Evolutionary conservation across 2,329 filamentous ascomycete species (phyloP).

Genomic region (Fusarium decemcellulare): DNA sequence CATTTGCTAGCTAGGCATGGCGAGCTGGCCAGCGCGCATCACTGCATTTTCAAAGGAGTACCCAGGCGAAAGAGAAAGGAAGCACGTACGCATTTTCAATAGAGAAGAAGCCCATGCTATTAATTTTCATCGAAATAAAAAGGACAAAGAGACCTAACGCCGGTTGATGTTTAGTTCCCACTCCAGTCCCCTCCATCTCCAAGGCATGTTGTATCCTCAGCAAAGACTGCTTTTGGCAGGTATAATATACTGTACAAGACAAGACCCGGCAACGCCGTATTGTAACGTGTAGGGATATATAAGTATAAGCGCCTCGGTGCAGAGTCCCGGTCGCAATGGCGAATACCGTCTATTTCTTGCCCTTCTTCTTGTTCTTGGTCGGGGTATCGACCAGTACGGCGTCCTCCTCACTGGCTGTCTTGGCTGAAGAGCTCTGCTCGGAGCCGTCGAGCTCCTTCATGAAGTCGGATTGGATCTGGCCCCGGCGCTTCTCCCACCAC

Average conservation of each 20-base stretch:
- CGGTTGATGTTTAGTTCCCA: conserved; percentile 17
- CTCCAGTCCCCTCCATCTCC: conserved; percentile 1
- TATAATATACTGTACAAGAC: conserved; percentile 26
- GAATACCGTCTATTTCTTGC: conserved; percentile 57
- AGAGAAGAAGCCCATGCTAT: conserved; percentile 38
- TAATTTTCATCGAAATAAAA: conserved; percentile 30
- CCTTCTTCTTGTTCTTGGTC: conserved; percentile 73
- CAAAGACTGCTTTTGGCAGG: conserved; percentile 11
- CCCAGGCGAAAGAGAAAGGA: conserved; percentile 16
- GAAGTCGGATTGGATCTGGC: conserved; percentile 80
- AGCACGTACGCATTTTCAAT: conserved; percentile 22
- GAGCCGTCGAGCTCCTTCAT: conserved; percentile 87
- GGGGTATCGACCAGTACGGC: conserved; percentile 81
- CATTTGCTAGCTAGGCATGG: conserved; percentile 25
- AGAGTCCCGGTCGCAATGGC: neutral
- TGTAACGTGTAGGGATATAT: conserved; percentile 6
- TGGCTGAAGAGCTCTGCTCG: conserved; percentile 61
- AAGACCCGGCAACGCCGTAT: conserved; percentile 1
- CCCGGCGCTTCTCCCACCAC: conserved; percentile 92
- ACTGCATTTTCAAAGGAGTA: conserved; percentile 44
- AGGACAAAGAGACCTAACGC: conserved; percentile 23
- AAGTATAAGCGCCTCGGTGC: neutral
- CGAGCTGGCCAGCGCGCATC: conserved; percentile 39
- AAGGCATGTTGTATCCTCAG: neutral
- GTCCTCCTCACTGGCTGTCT: conserved; percentile 55